Percentiles rank a stretch among this genome's conserved stretches.
These are phyloP conservation scores for Nowakowskiella sp. DNA, from an alignment of 192 early-diverging fungal genomes.

Conservation along the genomic window DNA sequence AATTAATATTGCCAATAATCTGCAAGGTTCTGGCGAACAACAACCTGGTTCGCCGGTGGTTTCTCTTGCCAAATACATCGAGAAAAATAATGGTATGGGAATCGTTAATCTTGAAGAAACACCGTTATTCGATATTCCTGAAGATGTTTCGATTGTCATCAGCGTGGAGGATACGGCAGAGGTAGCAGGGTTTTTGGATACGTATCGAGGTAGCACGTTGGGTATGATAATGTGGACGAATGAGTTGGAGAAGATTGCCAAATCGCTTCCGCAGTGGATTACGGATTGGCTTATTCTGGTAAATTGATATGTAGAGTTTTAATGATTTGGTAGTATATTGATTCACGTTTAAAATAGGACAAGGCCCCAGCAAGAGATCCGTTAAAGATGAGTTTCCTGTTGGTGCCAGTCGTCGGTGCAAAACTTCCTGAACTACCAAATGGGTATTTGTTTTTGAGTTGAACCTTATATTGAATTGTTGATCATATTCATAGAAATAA, in stretches of 20 bases:
- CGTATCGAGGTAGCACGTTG: conserved; percentile 64
- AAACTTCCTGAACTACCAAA: conserved; percentile 44
- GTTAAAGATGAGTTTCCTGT: conserved; percentile 74
- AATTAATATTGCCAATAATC: background rate
- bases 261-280: conserved; percentile 78
- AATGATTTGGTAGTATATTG: too few relatives aligned
- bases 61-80: background rate
- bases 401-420: conserved; percentile 56
- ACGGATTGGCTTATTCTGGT: conserved; percentile 64
- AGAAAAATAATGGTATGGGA: background rate
- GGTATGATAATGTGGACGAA: conserved; percentile 21
- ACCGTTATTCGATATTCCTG: conserved; percentile 56
- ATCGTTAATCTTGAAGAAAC: conserved; percentile 43
- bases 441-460: conserved; percentile 33
- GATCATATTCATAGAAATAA: conserved; percentile 31
- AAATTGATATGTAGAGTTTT: conserved; percentile 6
- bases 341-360: conserved; percentile 31
- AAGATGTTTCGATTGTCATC: conserved; percentile 60
- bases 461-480: too few relatives aligned
- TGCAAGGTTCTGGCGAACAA: background rate
- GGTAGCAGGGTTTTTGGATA: conserved; percentile 59
- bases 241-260: conserved; percentile 42
- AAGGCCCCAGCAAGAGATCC: conserved; percentile 64
- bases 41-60: background rate
- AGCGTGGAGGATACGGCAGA: conserved; percentile 65